Base-by-base conservation (phyloP, 2,329 filamentous ascomycete species). In the Colletotrichum spaethianum region DNA sequence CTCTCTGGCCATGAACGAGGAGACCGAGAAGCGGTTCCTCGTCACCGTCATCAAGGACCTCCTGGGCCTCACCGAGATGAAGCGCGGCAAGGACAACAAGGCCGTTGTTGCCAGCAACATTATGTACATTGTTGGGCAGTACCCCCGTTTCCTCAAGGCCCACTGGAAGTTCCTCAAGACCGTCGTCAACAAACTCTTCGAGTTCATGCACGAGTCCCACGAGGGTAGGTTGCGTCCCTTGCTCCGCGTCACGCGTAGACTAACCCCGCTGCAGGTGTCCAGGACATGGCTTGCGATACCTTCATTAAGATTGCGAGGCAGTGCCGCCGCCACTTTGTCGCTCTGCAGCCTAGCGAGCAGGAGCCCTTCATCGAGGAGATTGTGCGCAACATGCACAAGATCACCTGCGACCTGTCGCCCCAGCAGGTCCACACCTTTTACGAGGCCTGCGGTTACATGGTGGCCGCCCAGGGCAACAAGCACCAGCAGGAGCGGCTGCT, bases 101-200 rank as follows among this genome's bases (percentile, higher is more conserved):
- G 96, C 96, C 16, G 96, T 99, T 12, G 96, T 99, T 50, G 96
- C 96, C 74, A 98, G 94, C 85, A 99, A 99, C 85, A 99, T 99
- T 79, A 99, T 99, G 96, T 99, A 99, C 82, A 99, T 99, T 84
- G 96, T 99, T 73, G 96, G 96, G 71, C 96, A 99, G 81, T 99
- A 99, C 80, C 96, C 96, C 46, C 94, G 96, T 26, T 99, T 99
- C 86, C 86, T 99, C 78, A 99, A 99, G 86, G 96, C 96, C 1
- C 96, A 99, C 83, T 99, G 96, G 96, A 99, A 99, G 82, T 99
- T 99, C 85, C 87, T 99, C 68, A 99, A 99, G 91, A 99, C 96
- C 2, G 96, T 99, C 23, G 96, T 99, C 79, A 99, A 99, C 86
- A 99, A 99, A 86, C 89, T 99, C 6, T 99, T 99, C 79, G 96